A percentile compares a stretch with the other conserved stretches of the same genome.
phyloP scores from a whole-genome alignment of 306 rosid species.

The Prunus davidiana region DNA sequence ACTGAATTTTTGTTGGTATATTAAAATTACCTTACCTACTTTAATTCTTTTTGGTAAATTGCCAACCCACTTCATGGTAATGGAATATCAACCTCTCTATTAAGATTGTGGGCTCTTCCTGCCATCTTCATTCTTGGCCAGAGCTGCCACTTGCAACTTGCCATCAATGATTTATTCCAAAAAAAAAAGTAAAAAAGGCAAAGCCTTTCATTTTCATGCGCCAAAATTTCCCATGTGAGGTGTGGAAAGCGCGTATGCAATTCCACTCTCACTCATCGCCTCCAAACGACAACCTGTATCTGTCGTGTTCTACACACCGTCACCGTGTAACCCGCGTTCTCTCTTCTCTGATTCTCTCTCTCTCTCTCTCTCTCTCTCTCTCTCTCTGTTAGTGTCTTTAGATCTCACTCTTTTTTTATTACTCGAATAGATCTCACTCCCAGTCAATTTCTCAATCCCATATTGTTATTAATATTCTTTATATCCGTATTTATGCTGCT shows the following conservation, averaged over 20 bases:
- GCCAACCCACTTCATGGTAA: background rate
- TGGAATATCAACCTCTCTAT: background rate
- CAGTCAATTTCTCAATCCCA: background rate
- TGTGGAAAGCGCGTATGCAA: background rate
- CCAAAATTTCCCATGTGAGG: background rate
- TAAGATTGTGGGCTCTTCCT: background rate
- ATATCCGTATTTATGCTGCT: background rate
- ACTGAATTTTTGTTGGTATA: background rate
- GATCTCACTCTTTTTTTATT: background rate
- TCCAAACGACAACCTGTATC: slow-evolving; percentile 2
- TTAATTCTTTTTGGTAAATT: background rate
- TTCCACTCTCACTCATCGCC: background rate
- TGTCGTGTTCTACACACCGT: slow-evolving; percentile 2
- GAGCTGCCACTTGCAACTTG: background rate
- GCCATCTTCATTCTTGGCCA: background rate
- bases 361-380: background rate
- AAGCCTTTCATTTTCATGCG: background rate
- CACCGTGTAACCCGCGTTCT: background rate
- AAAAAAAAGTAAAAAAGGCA: background rate
- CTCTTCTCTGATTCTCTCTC: background rate
- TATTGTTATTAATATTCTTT: background rate
- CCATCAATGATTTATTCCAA: background rate
- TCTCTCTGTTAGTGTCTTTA: background rate
- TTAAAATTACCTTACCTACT: too few relatives aligned
- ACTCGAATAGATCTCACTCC: background rate